Base-by-base conservation (phyloP, 176 grass and related monocot genomes). In the Paspalum vaginatum region DNA sequence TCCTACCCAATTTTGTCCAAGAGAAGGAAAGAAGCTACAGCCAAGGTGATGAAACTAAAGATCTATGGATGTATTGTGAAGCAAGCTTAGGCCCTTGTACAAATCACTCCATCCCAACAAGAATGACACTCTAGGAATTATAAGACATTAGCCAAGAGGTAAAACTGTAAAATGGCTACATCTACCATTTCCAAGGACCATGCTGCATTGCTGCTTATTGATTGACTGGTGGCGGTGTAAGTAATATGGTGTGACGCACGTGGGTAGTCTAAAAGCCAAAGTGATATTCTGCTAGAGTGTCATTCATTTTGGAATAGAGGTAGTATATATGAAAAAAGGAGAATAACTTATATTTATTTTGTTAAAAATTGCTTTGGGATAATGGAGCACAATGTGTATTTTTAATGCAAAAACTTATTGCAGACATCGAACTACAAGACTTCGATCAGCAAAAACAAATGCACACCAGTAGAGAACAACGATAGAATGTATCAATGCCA, bases 361-460 rank as follows among this genome's bases (percentile, higher is more conserved):
- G 20, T 4, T 4, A 39, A 42, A 21, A 8, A 79, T 65, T 79
- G 5, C 39, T 46, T 24, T 5, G 6, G 24, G 42, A n/a, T n/a
- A 16, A 39, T 81, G 64, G 11, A 21, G 21, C n/a, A 27, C 10
- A 47, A 68, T 24, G 7, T 46, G 7, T 68, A 46, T 46, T 44
- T 70, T 25, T 48, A 70, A 27, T 17, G 44, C 44, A 48, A 9
- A 26, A 47, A 49, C 24, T 49, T 49, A 49, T 26, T 8, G 44
- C 13, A 49, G 44, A 13, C 45, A 70, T 70, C 21, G 26, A 68
- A 22, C 14, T 14, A 49, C 15, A 24, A 46, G n/a, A 37, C 21
- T 64, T 43, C 69, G 10, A 82, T 62, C 21, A 70, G 18, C 61
- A 39, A 39, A 76, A 81, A 20, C 24, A 2, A 70, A 77, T 46